These are phyloP conservation scores for Trebouxiophyceae sp. DNA, from an alignment of 163 green algal species.

Conservation along the genomic window DNA sequence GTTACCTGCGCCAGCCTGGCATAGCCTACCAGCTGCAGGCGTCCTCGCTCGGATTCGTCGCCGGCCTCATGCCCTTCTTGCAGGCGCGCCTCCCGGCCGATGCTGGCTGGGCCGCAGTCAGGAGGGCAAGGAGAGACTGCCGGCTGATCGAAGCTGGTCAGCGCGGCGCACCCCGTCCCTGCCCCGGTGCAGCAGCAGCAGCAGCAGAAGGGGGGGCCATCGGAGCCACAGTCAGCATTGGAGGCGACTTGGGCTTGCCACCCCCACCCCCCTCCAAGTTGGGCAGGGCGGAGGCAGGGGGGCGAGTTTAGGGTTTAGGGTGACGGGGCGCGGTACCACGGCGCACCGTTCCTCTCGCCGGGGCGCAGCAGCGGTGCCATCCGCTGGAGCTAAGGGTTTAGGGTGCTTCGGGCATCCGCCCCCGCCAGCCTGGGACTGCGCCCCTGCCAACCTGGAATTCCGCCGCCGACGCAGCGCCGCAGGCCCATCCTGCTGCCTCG, in stretches of 20 bases:
- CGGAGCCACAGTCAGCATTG: not conserved
- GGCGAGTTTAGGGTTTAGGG: too few species aligned
- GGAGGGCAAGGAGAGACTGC: not conserved
- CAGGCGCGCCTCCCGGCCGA: slow-evolving; percentile 15
- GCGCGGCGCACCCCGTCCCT: not conserved
- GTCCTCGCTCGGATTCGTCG: slow-evolving; percentile 48
- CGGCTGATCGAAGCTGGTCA: not conserved
- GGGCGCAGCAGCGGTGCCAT: too few species aligned
- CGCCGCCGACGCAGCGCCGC: too few species aligned
- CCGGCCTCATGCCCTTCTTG: slow-evolving; percentile 41
- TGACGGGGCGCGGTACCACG: too few species aligned
- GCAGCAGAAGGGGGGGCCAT: not conserved
- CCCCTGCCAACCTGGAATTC: too few species aligned
- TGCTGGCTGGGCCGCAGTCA: not conserved
- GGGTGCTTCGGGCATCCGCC: too few species aligned
- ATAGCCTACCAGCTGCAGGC: slow-evolving; percentile 27
- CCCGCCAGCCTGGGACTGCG: too few species aligned
- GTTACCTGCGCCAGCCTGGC: slow-evolving; percentile 32
- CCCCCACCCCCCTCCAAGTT: too few species aligned
- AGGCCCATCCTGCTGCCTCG: too few species aligned
- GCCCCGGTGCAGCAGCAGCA: not conserved
- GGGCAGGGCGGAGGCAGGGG: too few species aligned
- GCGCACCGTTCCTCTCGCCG: too few species aligned
- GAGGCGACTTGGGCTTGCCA: not conserved
- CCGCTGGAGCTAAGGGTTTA: too few species aligned